Conservation (phyloP, 2,329 filamentous ascomycete species). For the Botrytis medusae region DNA sequence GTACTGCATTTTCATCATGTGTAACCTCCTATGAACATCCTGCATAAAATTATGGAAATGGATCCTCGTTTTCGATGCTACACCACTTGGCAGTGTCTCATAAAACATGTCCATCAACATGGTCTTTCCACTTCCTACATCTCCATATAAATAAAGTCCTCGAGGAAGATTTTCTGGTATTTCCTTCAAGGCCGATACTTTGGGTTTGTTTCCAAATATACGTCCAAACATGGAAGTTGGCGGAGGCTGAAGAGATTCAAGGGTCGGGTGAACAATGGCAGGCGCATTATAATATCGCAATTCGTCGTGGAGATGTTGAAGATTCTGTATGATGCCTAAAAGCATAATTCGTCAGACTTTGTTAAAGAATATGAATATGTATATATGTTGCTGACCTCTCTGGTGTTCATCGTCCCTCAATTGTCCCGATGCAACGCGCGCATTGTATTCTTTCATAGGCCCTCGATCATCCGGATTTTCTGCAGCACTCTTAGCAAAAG, state of each 20-base stretch:
- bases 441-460: conserved; percentile 85
- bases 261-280: conserved; percentile 71
- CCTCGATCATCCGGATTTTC: conserved; percentile 48
- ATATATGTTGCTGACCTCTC: conserved; percentile 57
- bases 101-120: conserved; percentile 99
- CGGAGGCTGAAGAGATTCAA: conserved; percentile 66
- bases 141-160: conserved; percentile 91
- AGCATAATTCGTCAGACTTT: conserved; percentile 24
- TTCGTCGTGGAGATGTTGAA: conserved; percentile 87
- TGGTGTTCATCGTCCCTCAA: conserved; percentile 90
- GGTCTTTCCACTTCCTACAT: conserved; percentile 96
- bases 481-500: conserved; percentile 19
- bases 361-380: background rate
- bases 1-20: conserved; percentile 84
- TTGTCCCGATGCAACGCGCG: conserved; percentile 69
- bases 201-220: conserved; percentile 54
- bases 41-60: conserved; percentile 99
- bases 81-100: conserved; percentile 80
- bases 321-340: conserved; percentile 78
- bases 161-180: conserved; percentile 77
- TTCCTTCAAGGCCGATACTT: conserved; percentile 43
- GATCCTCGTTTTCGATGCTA: conserved; percentile 83
- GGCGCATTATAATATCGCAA: conserved; percentile 72
- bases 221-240: conserved; percentile 55
- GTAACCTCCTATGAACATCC: conserved; percentile 86